phyloP scores from a whole-genome alignment of 2,329 filamentous ascomycete species.

The Diaporthe citri region DNA sequence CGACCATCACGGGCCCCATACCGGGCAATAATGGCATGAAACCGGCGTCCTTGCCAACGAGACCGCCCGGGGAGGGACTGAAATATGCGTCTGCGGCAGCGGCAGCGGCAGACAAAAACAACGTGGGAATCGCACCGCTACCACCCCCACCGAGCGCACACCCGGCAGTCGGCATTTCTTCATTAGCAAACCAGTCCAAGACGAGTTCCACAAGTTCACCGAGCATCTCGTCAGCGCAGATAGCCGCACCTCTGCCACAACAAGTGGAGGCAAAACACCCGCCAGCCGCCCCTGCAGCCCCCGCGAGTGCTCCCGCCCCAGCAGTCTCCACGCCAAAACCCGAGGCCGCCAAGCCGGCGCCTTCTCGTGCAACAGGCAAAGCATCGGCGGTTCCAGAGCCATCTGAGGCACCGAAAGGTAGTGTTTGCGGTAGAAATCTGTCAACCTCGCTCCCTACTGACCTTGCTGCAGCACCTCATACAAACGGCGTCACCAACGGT shows the following conservation, averaged over 20 bases:
- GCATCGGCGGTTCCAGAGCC: constrained; percentile 57
- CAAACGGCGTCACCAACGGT: constrained; percentile 67
- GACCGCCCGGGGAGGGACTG: constrained; percentile 88
- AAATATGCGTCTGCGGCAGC: constrained; percentile 98
- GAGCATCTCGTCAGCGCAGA: constrained; percentile 61
- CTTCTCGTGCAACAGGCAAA: constrained; percentile 59
- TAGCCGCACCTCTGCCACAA: constrained; percentile 53
- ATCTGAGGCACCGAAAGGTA: constrained; percentile 61
- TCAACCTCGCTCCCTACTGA: constrained; percentile 40
- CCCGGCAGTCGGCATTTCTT: constrained; percentile 55
- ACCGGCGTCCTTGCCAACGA: constrained; percentile 86
- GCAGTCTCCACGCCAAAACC: constrained; percentile 47
- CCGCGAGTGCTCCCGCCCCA: constrained; percentile 46
- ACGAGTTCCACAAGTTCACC: constrained; percentile 69
- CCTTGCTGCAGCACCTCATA: constrained; percentile 53
- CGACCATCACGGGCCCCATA: constrained; percentile 69
- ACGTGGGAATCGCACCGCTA: constrained; percentile 91
- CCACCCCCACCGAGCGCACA: constrained; percentile 84
- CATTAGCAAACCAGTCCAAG: constrained; percentile 67
- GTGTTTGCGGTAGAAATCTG: constrained; percentile 2
- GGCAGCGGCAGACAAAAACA: constrained; percentile 89
- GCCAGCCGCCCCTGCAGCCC: constrained; percentile 47
- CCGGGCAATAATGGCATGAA: constrained; percentile 78
- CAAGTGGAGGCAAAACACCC: constrained; percentile 51
- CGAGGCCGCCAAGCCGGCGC: constrained; percentile 50